Conservation (phyloP, 1,139 yeast species). For the Meyerozyma elateridarum region DNA sequence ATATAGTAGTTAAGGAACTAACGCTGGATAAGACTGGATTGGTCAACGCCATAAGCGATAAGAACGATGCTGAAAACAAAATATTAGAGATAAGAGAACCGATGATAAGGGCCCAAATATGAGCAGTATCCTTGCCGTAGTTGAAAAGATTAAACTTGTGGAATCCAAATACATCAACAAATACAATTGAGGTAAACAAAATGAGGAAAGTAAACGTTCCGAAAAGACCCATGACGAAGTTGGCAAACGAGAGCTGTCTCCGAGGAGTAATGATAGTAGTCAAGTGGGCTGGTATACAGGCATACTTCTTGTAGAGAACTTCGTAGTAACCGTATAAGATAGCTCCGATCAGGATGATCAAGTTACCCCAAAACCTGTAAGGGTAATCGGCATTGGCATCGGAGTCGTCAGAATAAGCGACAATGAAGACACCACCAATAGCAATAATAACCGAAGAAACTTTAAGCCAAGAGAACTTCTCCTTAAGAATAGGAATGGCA, state of each 20-base stretch:
- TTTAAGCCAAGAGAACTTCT: slow-evolving; percentile 61
- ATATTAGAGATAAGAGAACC: slow-evolving; percentile 60
- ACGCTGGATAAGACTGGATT: slow-evolving; percentile 85
- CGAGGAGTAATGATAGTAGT: slow-evolving; percentile 41
- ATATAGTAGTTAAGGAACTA: slow-evolving; percentile 71
- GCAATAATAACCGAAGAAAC: slow-evolving; percentile 68
- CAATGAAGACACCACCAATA: slow-evolving; percentile 68
- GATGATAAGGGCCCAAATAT: slow-evolving; percentile 41
- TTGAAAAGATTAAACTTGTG: slow-evolving; percentile 56
- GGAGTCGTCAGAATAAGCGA: slow-evolving; percentile 62
- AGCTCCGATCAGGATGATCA: slow-evolving; percentile 74
- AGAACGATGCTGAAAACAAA: slow-evolving; percentile 65
- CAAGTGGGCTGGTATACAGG: slow-evolving; percentile 66
- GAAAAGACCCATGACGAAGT: slow-evolving; percentile 46
- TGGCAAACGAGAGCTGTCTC: slow-evolving; percentile 45
- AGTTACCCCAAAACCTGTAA: slow-evolving; percentile 63
- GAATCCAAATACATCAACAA: slow-evolving; percentile 50
- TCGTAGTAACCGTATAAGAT: slow-evolving; percentile 81
- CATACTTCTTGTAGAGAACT: slow-evolving; percentile 69
- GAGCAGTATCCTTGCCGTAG: slow-evolving; percentile 33
- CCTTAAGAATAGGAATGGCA: slow-evolving; percentile 70
- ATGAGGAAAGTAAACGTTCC: slow-evolving; percentile 55
- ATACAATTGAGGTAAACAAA: slow-evolving; percentile 45
- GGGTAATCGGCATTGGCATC: slow-evolving; percentile 39
- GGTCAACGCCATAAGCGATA: slow-evolving; percentile 77